Conservation (phyloP, 2,329 filamentous ascomycete genomes). For the Talaromyces sp. region DNA sequence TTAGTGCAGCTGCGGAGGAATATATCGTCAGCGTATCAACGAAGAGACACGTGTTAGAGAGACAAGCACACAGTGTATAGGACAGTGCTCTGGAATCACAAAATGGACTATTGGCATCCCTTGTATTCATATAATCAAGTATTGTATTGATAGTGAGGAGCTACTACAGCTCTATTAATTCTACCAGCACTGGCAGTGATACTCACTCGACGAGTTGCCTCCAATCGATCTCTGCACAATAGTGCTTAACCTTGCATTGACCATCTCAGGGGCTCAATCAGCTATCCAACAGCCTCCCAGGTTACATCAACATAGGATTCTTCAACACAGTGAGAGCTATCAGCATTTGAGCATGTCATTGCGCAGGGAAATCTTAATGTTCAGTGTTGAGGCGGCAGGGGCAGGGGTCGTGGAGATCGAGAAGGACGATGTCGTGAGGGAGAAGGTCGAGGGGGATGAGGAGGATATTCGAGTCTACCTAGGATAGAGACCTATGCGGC, state of each 20-base stretch:
- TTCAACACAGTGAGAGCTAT: slow-evolving; percentile 7
- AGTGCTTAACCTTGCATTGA: too few relatives aligned
- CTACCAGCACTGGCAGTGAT: too few relatives aligned
- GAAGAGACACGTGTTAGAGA: neutral
- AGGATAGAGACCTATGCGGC: neutral
- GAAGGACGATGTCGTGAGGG: too few relatives aligned
- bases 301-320: slow-evolving; percentile 3
- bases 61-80: neutral
- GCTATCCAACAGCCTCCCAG: neutral
- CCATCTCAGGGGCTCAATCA: neutral
- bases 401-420: too few relatives aligned
- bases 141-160: too few relatives aligned
- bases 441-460: neutral
- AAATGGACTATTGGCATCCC: too few relatives aligned
- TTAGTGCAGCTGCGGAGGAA: neutral
- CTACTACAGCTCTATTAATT: too few relatives aligned
- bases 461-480: slow-evolving; percentile 1
- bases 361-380: neutral
- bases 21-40: neutral
- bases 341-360: slow-evolving; percentile 8
- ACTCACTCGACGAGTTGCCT: too few relatives aligned
- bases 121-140: too few relatives aligned
- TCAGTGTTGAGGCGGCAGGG: too few relatives aligned
- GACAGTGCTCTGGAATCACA: neutral
- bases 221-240: too few relatives aligned